Conservation (phyloP, 768 basidiomycete genomes). For the Boletus vinaceobasis region DNA sequence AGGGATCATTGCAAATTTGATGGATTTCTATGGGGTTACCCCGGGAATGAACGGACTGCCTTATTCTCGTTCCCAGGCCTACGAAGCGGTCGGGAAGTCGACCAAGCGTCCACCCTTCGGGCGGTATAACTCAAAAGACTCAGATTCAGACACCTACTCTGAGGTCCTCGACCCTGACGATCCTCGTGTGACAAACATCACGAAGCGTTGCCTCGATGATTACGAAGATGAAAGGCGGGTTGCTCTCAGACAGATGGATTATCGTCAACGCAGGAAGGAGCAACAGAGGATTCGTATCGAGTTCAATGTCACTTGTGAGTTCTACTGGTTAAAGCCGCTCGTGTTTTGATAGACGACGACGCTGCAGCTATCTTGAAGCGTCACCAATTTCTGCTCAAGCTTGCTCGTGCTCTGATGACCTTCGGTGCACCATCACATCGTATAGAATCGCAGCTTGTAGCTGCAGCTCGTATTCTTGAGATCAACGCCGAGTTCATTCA, state of each 20-base stretch:
- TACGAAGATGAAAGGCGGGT: conserved; percentile 61
- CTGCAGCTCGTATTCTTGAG: conserved; percentile 85
- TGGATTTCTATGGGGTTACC: conserved; percentile 29
- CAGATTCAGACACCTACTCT: conserved; percentile 39
- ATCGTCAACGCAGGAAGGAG: conserved; percentile 63
- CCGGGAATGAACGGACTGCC: conserved; percentile 24
- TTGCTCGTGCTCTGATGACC: conserved; percentile 84
- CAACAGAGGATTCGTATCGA: conserved; percentile 64
- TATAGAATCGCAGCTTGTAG: conserved; percentile 86
- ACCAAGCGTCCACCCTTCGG: conserved; percentile 11
- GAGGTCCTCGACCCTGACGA: conserved; percentile 69
- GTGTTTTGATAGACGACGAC: not conserved
- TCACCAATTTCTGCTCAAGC: conserved; percentile 81
- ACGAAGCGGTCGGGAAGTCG: conserved; percentile 13
- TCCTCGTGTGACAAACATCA: conserved; percentile 61
- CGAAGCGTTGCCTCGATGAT: conserved; percentile 50
- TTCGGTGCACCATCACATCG: conserved; percentile 93
- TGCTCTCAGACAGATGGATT: conserved; percentile 60
- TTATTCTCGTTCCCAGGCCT: conserved; percentile 22
- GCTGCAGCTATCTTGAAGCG: conserved; percentile 67
- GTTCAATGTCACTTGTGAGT: conserved; percentile 69
- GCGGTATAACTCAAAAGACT: conserved; percentile 44
- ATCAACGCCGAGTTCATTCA: conserved; percentile 91
- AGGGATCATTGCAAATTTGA: conserved; percentile 29
- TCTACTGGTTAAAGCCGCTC: conserved; percentile 8